These are phyloP conservation scores for Aspergillus novoparasiticus DNA, from an alignment of 2,329 filamentous ascomycete genomes.

Conservation along the genomic window DNA sequence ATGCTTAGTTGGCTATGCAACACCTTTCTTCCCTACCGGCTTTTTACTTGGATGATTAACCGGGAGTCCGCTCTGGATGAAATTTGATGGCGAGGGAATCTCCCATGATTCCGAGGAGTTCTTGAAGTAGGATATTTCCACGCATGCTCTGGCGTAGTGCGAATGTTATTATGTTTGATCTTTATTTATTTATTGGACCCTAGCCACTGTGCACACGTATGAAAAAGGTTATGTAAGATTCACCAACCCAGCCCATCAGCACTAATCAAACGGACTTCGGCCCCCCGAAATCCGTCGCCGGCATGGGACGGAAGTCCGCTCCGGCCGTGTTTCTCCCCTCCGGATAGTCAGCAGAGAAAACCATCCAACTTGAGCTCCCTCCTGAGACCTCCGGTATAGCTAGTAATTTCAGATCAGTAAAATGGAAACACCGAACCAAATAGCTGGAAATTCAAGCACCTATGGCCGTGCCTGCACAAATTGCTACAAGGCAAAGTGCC, in stretches of 20 bases:
- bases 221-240: no score
- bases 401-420: not conserved
- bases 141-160: no score
- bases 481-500: conserved; percentile 36
- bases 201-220: no score
- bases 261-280: no score
- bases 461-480: conserved; percentile 34
- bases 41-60: not conserved
- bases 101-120: no score
- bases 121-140: no score
- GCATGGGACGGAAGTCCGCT: not conserved
- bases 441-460: conserved; percentile 17
- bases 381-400: not conserved
- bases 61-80: not conserved
- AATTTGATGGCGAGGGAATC: not conserved
- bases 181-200: no score
- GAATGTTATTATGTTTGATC: no score
- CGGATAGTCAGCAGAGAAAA: no score
- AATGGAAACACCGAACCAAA: conserved; percentile 19
- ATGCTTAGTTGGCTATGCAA: not conserved
- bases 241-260: no score
- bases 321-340: no score
- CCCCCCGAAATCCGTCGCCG: conserved; percentile 8
- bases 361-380: no score
- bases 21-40: not conserved